A percentile compares a stretch with the other conserved stretches of the same genome.
These are phyloP conservation scores for Xylariales sp. DNA, from an alignment of 2,329 filamentous ascomycete species.

Conservation along the genomic window DNA sequence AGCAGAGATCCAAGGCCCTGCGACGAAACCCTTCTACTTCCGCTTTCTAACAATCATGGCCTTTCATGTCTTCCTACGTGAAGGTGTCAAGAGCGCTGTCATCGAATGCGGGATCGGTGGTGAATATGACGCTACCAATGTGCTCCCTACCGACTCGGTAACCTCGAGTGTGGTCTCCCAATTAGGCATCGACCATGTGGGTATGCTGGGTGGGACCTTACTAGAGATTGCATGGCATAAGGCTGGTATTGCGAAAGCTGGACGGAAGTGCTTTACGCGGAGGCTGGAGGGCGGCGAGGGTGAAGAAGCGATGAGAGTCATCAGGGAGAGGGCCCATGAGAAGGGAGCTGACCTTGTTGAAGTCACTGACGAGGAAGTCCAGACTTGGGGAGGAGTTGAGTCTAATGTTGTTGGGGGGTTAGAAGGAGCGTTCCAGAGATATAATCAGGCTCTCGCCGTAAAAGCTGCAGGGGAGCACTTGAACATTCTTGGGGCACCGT, in stretches of 20 bases:
- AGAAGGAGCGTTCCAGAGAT: slow-evolving; percentile 49
- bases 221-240: slow-evolving; percentile 89
- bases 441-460: slow-evolving; percentile 55
- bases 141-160: slow-evolving; percentile 60
- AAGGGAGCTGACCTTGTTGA: slow-evolving; percentile 44
- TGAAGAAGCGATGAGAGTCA: slow-evolving; percentile 35
- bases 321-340: slow-evolving; percentile 55
- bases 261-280: slow-evolving; percentile 59
- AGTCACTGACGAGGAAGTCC: slow-evolving; percentile 32
- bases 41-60: slow-evolving; percentile 86
- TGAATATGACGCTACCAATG: slow-evolving; percentile 88
- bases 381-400: slow-evolving; percentile 35
- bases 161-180: slow-evolving; percentile 71
- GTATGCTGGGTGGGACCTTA: slow-evolving; percentile 73
- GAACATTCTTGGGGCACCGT: slow-evolving; percentile 17
- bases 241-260: slow-evolving; percentile 74
- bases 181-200: slow-evolving; percentile 80
- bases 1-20: slow-evolving; percentile 47
- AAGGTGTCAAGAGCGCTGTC: slow-evolving; percentile 73
- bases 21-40: slow-evolving; percentile 84
- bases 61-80: slow-evolving; percentile 72
- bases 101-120: slow-evolving; percentile 94
- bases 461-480: slow-evolving; percentile 56
- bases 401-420: slow-evolving; percentile 30
- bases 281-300: slow-evolving; percentile 46